Base-by-base conservation (phyloP, 2,329 filamentous ascomycete genomes). In the Verruconis gallopava region DNA sequence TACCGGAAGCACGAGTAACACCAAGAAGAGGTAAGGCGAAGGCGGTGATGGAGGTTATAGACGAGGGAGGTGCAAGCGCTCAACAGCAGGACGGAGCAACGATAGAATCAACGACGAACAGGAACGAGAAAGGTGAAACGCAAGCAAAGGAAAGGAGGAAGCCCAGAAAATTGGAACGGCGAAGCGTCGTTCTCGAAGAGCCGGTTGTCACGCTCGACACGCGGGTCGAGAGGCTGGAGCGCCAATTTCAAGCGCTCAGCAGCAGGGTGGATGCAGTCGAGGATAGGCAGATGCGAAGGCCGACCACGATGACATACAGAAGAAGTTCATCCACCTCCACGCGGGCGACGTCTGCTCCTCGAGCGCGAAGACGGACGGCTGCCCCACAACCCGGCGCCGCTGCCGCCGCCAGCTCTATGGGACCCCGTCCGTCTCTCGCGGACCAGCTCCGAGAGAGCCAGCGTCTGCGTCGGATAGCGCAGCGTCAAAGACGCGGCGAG, bases 101-200 rank as follows among this genome's bases (percentile, higher is more conserved):
- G 9, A n/a, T n/a, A n/a, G 25, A n/a, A 30, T 30, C 9, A 30
- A 30, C 25, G 25, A 30, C n/a, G n/a, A n/a, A n/a, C n/a, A n/a
- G n/a, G n/a, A n/a, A n/a, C n/a, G n/a, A n/a, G n/a, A n/a, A 9
- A 30, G 25, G 9, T 9, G 25, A 30, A 30, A 9, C 6, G 25
- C 25, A 30, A 30, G 25, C 25, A 30, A 30, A 30, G 25, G 25
- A 30, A n/a, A 30, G n/a, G 25, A 30, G n/a, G 25, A 30, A 30
- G 25, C 25, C 25, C n/a, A 9, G 25, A 9, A 30, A 30, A n/a
- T n/a, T 30, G n/a, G 25, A 30, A n/a, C 6, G 25, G n/a, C 6
- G 25, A n/a, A 30, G n/a, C 25, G 25, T 30, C n/a, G 25, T 30
- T 9, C n/a, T 30, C 9, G 9, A 30, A 30, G 25, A 30, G n/a